Percentiles rank a stretch among this genome's conserved stretches.
These are phyloP conservation scores for Urtica urens DNA, from an alignment of 306 rosid genomes.

Conservation along the genomic window DNA sequence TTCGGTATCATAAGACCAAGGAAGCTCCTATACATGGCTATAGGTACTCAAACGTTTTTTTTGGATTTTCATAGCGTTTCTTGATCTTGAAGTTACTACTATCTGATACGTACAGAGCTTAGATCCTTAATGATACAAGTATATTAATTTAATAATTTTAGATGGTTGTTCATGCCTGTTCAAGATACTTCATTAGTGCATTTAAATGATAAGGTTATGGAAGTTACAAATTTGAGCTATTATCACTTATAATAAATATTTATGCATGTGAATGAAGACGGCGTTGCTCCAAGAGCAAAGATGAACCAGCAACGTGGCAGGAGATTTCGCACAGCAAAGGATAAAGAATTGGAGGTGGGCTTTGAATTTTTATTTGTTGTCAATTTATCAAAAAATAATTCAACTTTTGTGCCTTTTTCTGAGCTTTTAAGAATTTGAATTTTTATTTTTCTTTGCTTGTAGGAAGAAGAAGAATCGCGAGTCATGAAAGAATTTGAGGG, in stretches of 20 bases:
- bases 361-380: neutral
- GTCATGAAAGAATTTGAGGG: slow-evolving; percentile 24
- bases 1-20: slow-evolving; percentile 15
- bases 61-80: no score
- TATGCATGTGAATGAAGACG: no score
- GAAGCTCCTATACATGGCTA: slow-evolving; percentile 14
- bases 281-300: slow-evolving; percentile 59
- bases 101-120: no score
- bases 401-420: neutral
- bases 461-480: slow-evolving; percentile 40
- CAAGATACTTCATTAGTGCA: no score
- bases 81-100: no score
- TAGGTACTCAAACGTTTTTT: no score
- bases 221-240: neutral
- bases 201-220: no score
- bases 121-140: no score
- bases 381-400: no score
- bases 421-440: no score
- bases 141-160: no score
- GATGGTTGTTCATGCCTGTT: no score
- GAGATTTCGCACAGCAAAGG: slow-evolving; percentile 30
- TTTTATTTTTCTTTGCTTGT: neutral
- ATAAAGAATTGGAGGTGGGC: slow-evolving; percentile 21
- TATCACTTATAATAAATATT: neutral
- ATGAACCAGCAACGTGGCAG: slow-evolving; percentile 50